These are phyloP conservation scores for Diversispora epigaea DNA, from an alignment of 192 early-diverging fungal species.

Conservation along the genomic window DNA sequence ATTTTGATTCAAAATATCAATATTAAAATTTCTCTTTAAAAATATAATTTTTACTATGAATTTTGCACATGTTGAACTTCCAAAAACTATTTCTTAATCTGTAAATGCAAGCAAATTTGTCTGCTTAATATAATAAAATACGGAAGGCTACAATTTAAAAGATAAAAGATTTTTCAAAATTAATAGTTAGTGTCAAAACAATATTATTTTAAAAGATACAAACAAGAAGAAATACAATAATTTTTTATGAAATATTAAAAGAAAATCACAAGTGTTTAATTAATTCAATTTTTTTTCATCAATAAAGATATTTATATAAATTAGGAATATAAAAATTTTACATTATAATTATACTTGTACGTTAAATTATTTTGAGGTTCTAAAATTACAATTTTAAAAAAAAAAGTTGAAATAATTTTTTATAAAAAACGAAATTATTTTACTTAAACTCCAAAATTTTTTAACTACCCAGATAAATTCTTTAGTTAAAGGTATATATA, in stretches of 20 bases:
- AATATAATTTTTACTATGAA: slow-evolving; percentile 2
- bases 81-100: neutral
- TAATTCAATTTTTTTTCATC: neutral
- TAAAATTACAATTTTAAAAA: too few species aligned
- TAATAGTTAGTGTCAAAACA: neutral
- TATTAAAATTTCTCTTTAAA: neutral
- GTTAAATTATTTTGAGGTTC: too few species aligned
- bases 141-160: too few species aligned
- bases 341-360: too few species aligned
- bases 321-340: too few species aligned
- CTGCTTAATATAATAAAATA: too few species aligned
- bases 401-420: too few species aligned
- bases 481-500: too few species aligned
- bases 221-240: slow-evolving; percentile 4
- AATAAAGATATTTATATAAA: neutral
- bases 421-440: too few species aligned
- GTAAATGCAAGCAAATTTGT: too few species aligned
- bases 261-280: neutral
- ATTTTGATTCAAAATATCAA: neutral
- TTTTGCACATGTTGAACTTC: neutral
- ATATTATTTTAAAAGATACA: neutral
- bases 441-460: too few species aligned
- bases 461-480: too few species aligned
- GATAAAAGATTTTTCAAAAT: neutral
- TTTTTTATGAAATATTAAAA: neutral